A percentile compares a stretch with the other conserved stretches of the same genome.
Evolutionary conservation across 2,329 filamentous ascomycete species (phyloP).

Genomic region (Calonectria henricotiae): DNA sequence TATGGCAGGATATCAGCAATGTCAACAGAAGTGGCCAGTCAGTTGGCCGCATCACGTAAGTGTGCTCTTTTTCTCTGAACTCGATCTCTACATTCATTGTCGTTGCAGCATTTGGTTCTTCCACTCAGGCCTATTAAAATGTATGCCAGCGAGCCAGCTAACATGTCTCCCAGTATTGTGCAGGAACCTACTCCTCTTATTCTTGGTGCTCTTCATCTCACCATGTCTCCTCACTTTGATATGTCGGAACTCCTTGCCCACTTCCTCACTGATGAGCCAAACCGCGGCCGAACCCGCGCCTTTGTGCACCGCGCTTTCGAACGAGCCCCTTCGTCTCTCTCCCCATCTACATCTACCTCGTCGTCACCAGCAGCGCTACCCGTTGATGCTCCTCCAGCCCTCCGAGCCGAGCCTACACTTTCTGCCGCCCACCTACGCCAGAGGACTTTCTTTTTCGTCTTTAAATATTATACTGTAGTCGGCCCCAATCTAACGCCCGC

Average conservation of each 20-base stretch:
- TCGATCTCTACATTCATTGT: not conserved
- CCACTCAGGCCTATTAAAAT: too few species aligned
- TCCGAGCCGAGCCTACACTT: slow-evolving; percentile 39
- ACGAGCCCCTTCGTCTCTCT: slow-evolving; percentile 39
- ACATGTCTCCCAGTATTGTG: slow-evolving; percentile 64
- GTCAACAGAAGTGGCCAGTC: slow-evolving; percentile 60
- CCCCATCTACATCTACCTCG: slow-evolving; percentile 41
- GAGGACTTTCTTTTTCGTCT: slow-evolving; percentile 74
- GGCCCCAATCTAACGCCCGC: slow-evolving; percentile 71
- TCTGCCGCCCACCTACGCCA: slow-evolving; percentile 67
- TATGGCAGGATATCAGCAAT: slow-evolving; percentile 62
- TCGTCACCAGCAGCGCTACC: slow-evolving; percentile 39
- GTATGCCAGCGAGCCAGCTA: slow-evolving; percentile 9
- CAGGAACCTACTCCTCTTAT: slow-evolving; percentile 75
- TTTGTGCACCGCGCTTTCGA: slow-evolving; percentile 69
- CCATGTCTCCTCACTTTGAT: slow-evolving; percentile 72
- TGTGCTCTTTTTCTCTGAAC: slow-evolving; percentile 46
- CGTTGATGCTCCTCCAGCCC: slow-evolving; percentile 18
- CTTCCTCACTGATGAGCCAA: slow-evolving; percentile 66
- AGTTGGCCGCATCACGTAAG: slow-evolving; percentile 72
- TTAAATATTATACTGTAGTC: slow-evolving; percentile 77
- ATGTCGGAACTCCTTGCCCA: slow-evolving; percentile 74
- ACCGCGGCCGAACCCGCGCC: slow-evolving; percentile 64
- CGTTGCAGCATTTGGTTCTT: not conserved
- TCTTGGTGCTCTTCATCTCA: slow-evolving; percentile 73